Percentiles rank a stretch among this genome's conserved stretches.
Conservation (phyloP, 2,329 filamentous ascomycete genomes). For the Aspergillus thermomutatus region DNA sequence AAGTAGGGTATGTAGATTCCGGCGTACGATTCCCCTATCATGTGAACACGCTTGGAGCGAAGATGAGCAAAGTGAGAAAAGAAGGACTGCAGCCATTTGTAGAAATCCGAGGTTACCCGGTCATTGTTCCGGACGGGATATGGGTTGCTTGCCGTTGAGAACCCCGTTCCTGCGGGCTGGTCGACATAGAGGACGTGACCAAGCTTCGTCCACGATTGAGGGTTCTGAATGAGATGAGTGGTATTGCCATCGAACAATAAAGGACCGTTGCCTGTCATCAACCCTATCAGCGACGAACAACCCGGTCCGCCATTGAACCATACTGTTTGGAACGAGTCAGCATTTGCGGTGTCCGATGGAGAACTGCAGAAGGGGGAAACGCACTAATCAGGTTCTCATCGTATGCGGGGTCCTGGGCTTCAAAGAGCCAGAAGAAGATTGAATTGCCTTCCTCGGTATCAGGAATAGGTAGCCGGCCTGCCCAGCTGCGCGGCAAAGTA, state of each 20-base stretch:
- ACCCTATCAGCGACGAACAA: slow-evolving; percentile 33
- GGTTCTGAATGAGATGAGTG: slow-evolving; percentile 20
- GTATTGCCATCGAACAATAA: slow-evolving; percentile 15
- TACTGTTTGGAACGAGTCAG: slow-evolving; percentile 22
- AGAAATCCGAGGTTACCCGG: slow-evolving; percentile 28
- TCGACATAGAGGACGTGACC: slow-evolving; percentile 37
- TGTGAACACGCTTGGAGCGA: slow-evolving; percentile 28
- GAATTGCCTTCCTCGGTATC: slow-evolving; percentile 24
- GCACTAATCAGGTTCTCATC: slow-evolving; percentile 34
- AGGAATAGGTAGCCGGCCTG: slow-evolving; percentile 32
- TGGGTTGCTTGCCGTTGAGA: slow-evolving; percentile 29
- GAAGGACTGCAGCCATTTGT: slow-evolving; percentile 30
- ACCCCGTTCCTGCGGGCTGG: slow-evolving; percentile 36
- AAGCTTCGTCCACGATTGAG: slow-evolving; percentile 29
- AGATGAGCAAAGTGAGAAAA: slow-evolving; percentile 29
- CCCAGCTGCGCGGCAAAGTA: slow-evolving; percentile 31
- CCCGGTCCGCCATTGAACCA: slow-evolving; percentile 38
- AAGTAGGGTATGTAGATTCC: slow-evolving; percentile 40
- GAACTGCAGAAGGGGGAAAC: slow-evolving; percentile 4
- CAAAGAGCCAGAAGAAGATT: slow-evolving; percentile 38
- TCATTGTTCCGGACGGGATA: slow-evolving; percentile 27
- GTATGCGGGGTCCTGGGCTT: slow-evolving; percentile 26
- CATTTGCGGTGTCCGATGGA: background rate
- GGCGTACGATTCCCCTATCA: slow-evolving; percentile 40
- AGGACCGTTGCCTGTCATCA: slow-evolving; percentile 16